phyloP scores from a whole-genome alignment of 352 stramenopile genomes.

The Aphanomyces stellatus region DNA sequence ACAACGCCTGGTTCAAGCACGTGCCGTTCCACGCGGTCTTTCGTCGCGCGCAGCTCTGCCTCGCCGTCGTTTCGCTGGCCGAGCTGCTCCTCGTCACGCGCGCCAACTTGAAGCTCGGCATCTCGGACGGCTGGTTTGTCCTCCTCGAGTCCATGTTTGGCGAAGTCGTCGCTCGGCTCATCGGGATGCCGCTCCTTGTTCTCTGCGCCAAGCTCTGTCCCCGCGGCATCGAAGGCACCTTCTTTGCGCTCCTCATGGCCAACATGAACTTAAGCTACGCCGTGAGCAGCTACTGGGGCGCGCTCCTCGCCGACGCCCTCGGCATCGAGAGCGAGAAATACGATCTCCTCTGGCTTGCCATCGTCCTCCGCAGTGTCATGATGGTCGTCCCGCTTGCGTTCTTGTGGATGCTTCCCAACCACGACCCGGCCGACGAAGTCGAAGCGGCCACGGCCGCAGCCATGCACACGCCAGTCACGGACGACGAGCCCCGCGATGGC shows the following conservation, averaged over 20 bases:
- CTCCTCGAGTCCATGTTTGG: conserved; percentile 90
- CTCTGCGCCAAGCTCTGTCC: conserved; percentile 92
- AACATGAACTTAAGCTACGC: conserved; percentile 94
- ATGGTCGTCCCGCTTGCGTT: conserved; percentile 90
- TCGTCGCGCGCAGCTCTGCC: conserved; percentile 72
- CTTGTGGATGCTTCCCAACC: conserved; percentile 65
- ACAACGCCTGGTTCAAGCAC: conserved; percentile 84
- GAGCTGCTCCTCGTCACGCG: conserved; percentile 89
- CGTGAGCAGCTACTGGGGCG: conserved; percentile 89
- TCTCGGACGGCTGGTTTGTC: conserved; percentile 93
- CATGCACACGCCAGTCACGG: no score
- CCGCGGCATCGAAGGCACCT: conserved; percentile 90
- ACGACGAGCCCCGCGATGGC: no score
- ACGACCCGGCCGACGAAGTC: conserved; percentile 68
- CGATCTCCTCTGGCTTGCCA: conserved; percentile 86
- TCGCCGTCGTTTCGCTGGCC: conserved; percentile 62
- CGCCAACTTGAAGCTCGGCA: conserved; percentile 84
- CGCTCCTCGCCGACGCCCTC: conserved; percentile 79
- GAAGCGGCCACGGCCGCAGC: conserved; percentile 27
- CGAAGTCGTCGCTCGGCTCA: conserved; percentile 68
- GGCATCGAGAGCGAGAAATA: conserved; percentile 88
- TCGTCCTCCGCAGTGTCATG: conserved; percentile 84
- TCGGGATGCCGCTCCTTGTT: conserved; percentile 91
- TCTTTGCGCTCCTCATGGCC: conserved; percentile 96
- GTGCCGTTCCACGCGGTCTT: conserved; percentile 91